Conservation (phyloP, 768 basidiomycete species). For the Pleurotus tuber-regium region DNA sequence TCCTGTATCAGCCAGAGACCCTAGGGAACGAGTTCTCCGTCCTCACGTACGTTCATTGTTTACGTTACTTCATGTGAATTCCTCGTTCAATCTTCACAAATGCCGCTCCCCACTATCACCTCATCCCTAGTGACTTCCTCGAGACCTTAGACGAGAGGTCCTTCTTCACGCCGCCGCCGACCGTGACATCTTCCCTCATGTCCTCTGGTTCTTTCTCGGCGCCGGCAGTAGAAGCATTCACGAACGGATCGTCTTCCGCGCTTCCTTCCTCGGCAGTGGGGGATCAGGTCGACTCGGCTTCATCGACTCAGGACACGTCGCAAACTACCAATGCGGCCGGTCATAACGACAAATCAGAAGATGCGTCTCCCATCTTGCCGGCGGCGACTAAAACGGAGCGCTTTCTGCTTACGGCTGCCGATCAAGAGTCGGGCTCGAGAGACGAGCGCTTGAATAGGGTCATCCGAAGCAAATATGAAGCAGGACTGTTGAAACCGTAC, state of each 20-base stretch:
- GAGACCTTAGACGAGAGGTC: constrained; percentile 84
- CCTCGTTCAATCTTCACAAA: background rate
- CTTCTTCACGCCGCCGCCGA: constrained; percentile 66
- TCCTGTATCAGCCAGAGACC: constrained; percentile 69
- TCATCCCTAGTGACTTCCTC: constrained; percentile 83
- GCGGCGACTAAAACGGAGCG: constrained; percentile 80
- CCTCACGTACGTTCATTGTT: constrained; percentile 55
- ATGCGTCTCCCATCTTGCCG: constrained; percentile 56
- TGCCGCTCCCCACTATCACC: constrained; percentile 7
- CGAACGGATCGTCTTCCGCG: constrained; percentile 8
- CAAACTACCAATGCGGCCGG: constrained; percentile 13
- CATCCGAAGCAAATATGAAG: constrained; percentile 95
- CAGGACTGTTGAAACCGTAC: constrained; percentile 90
- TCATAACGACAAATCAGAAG: constrained; percentile 27
- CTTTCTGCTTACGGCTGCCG: constrained; percentile 91
- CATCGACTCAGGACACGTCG: background rate
- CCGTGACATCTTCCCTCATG: constrained; percentile 47
- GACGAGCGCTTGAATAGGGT: constrained; percentile 89
- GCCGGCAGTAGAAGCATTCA: constrained; percentile 10
- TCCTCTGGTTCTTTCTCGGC: constrained; percentile 34
- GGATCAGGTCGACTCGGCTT: background rate
- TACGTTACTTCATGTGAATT: background rate
- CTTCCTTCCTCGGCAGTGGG: constrained; percentile 13
- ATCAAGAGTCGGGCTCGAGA: constrained; percentile 87
- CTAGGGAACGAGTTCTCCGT: constrained; percentile 83